A percentile compares a stretch with the other conserved stretches of the same genome.
Evolutionary conservation across 140 eudicot species (phyloP).

Genomic region (Senecio squalidus): DNA sequence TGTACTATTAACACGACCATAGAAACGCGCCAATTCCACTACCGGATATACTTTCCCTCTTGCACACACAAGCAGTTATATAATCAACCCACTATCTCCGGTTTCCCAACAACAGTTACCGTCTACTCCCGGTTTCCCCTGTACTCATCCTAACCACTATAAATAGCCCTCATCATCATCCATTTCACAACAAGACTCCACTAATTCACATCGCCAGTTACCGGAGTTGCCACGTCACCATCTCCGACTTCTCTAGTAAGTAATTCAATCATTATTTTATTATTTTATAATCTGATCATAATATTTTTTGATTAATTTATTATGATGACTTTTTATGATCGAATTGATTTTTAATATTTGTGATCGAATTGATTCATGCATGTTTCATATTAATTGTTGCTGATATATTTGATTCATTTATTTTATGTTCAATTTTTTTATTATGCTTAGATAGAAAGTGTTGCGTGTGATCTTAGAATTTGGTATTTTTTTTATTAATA

Average conservation of each 20-base stretch:
- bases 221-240: conserved; percentile 19
- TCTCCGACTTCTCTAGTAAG: conserved; percentile 19
- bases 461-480: conserved; percentile 34
- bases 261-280: conserved; percentile 13
- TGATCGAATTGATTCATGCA: neutral
- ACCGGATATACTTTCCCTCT: conserved; percentile 34
- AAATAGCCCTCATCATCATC: conserved; percentile 16
- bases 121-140: conserved; percentile 18
- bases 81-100: conserved; percentile 13
- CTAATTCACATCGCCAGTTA: conserved; percentile 7
- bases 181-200: conserved; percentile 22
- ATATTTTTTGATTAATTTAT: neutral
- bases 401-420: conserved; percentile 1
- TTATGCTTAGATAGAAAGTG: neutral
- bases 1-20: conserved; percentile 8
- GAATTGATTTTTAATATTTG: neutral
- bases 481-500: neutral
- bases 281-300: neutral
- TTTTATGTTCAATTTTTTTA: neutral
- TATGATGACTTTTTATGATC: too few species aligned
- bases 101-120: conserved; percentile 20
- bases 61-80: conserved; percentile 22
- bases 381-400: neutral
- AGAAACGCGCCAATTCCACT: conserved; percentile 18
- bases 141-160: conserved; percentile 9